Evolutionary conservation across 306 rosid genomes (phyloP), one percentile per base, ranked within the genome.

Genomic region (Malus fusca): DNA sequence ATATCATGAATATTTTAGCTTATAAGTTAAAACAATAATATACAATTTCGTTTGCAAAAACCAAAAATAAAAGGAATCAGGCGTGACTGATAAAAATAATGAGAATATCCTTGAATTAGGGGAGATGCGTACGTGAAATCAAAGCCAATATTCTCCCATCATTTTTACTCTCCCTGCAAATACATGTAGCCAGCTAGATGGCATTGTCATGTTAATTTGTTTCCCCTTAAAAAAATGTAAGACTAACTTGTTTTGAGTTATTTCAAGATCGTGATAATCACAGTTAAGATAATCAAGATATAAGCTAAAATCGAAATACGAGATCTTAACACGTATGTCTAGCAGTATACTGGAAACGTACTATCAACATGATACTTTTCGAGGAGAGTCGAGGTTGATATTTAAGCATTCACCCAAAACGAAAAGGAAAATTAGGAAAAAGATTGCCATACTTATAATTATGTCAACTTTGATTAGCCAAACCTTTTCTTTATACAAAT

Each of bases 71-170:
- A 84, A 82, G 80, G 85, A 85, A 87, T 82, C 85, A 87, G 88
- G 93, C 94, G 90, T 91, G 92, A 86, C 87, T 80, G 75, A 75
- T 48, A 48, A 77, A 88, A 77, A 91, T 86, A 91, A 89, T 89
- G 89, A 89, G 87, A 91, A 87, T 83, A 89, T 87, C 92, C 92
- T 83, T 83, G 88, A 89, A 86, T 88, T 82, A 66, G 90, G 89
- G 86, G 61, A 83, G 80, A 48, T 77, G 85, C 87, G 85, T 91
- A 85, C 87, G 87, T 85, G 80, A 87, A 82, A 87, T 81, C 81
- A 76, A 82, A 78, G 78, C 80, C 88, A 35, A 35, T 35, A 81
- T 60, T 74, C 74, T 66, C 76, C 21, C 87, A 89, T 87, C 84
- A 89, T 89, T 83, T 87, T 84, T 85, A 84, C 84, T 85, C 85